phyloP scores from a whole-genome alignment of 2,329 filamentous ascomycete genomes.

The Verticillium longisporum region DNA sequence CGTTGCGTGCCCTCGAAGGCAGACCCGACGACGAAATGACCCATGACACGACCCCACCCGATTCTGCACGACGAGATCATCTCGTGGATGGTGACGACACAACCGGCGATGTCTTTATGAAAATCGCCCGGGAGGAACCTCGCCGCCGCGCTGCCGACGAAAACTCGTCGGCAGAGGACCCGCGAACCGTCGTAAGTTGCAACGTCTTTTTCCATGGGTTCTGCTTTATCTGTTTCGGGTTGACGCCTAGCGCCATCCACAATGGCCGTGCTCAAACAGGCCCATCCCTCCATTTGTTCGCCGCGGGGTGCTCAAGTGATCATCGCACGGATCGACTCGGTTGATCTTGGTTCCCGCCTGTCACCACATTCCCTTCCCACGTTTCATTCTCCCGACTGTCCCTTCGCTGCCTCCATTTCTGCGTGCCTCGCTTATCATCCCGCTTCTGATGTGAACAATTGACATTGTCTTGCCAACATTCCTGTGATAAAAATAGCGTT shows the following conservation, averaged over 20 bases:
- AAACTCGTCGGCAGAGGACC: conserved; percentile 19
- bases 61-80: conserved; percentile 26
- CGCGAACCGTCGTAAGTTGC: conserved; percentile 39
- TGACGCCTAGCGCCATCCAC: neutral
- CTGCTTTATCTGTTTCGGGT: conserved; percentile 2
- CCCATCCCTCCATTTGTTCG: neutral
- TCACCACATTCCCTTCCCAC: neutral
- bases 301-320: neutral
- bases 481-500: neutral
- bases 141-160: conserved; percentile 29
- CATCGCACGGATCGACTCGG: neutral
- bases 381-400: conserved; percentile 3
- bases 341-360: neutral
- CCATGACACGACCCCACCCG: conserved; percentile 23
- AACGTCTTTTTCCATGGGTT: conserved; percentile 3
- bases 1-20: conserved; percentile 45
- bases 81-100: conserved; percentile 40
- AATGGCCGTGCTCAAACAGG: conserved; percentile 2
- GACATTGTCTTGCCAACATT: neutral
- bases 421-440: conserved; percentile 7
- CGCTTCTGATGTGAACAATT: neutral
- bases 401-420: conserved; percentile 1
- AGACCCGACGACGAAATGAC: conserved; percentile 26
- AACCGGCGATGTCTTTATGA: conserved; percentile 50
- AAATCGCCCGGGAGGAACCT: conserved; percentile 49